Percentiles rank a stretch among this genome's conserved stretches.
Conservation (phyloP, 2,329 filamentous ascomycete species). For the Ophiostoma piceae region DNA sequence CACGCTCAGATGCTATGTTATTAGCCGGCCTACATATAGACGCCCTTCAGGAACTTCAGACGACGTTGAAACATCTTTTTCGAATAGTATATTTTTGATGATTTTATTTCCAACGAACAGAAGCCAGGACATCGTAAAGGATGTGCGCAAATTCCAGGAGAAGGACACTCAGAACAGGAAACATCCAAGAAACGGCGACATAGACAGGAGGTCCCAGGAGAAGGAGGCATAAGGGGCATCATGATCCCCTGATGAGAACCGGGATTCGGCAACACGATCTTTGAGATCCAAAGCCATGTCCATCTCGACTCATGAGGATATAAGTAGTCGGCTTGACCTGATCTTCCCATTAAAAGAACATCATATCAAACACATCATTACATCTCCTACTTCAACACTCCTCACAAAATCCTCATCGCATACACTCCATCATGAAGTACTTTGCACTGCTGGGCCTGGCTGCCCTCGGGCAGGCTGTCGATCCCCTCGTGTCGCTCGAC, state of each 20-base stretch:
- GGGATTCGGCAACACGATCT: background rate
- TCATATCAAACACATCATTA: background rate
- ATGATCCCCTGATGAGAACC: background rate
- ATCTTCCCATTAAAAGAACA: background rate
- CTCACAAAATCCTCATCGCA: background rate
- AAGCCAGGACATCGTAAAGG: background rate
- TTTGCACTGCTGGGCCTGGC: background rate
- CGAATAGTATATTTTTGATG: no score
- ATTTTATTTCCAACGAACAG: no score
- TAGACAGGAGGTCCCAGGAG: background rate
- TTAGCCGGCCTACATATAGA: background rate
- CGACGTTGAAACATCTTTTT: background rate
- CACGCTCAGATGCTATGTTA: background rate
- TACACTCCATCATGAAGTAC: background rate
- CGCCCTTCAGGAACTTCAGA: background rate
- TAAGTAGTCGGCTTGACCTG: background rate
- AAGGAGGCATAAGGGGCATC: background rate
- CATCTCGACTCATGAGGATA: background rate
- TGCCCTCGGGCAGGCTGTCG: background rate
- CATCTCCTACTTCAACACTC: background rate
- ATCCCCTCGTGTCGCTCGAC: background rate
- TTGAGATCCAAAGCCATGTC: background rate
- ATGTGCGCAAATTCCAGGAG: background rate
- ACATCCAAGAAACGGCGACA: background rate
- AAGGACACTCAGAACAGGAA: background rate